A percentile compares a stretch with the other conserved stretches of the same genome.
phyloP scores from a whole-genome alignment of 306 rosid species.

The Medicago arabica region DNA sequence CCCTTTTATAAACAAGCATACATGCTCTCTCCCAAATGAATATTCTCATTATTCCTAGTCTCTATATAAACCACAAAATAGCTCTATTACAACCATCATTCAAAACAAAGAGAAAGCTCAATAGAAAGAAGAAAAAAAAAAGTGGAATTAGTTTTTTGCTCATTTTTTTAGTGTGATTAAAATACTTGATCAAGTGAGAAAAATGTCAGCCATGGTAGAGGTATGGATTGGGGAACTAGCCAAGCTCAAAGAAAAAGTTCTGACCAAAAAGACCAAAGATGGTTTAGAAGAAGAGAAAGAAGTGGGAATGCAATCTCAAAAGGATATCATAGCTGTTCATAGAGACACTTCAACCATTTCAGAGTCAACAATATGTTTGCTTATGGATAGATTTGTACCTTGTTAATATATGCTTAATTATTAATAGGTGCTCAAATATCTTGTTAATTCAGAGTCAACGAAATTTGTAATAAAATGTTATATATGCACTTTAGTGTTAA shows the following conservation, averaged over 20 bases:
- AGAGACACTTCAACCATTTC: conserved; percentile 52
- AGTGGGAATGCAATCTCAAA: conserved; percentile 22
- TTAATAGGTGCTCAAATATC: neutral
- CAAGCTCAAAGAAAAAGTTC: conserved; percentile 61
- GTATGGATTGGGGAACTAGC: conserved; percentile 64
- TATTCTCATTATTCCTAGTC: neutral
- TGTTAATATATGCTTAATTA: conserved; percentile 39
- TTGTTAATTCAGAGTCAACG: conserved; percentile 1
- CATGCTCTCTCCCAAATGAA: too few species aligned
- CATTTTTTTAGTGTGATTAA: neutral
- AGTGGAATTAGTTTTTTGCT: neutral
- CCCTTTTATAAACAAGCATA: too few species aligned
- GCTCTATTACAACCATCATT: neutral
- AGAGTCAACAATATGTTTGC: conserved; percentile 70
- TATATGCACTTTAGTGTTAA: neutral
- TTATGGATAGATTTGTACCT: conserved; percentile 89
- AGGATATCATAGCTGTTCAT: neutral
- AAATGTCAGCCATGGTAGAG: conserved; percentile 69
- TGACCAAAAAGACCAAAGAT: conserved; percentile 37
- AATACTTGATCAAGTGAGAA: neutral
- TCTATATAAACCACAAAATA: conserved; percentile 42
- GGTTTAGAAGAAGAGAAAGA: conserved; percentile 24
- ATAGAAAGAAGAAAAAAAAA: too few species aligned
- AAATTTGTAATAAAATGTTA: conserved; percentile 19
- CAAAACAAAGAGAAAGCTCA: neutral